Percentiles rank a stretch among this genome's conserved stretches.
Conservation (phyloP, 2,329 filamentous ascomycete genomes). For the Colletotrichum lini region DNA sequence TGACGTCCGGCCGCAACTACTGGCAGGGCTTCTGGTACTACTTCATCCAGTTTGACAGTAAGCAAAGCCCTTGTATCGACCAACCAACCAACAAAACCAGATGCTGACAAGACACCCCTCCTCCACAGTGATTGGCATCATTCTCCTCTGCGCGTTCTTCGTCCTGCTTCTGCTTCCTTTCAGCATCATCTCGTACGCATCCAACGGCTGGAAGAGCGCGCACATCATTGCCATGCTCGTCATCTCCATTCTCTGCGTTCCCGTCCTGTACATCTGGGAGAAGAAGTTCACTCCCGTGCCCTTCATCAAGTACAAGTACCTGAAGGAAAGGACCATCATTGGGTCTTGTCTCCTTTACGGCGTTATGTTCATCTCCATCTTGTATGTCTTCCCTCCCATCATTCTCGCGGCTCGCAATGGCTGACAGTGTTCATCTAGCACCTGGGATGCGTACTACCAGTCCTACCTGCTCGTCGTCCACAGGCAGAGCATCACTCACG, state of each 20-base stretch:
- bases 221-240: slow-evolving; percentile 64
- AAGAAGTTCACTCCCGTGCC: slow-evolving; percentile 65
- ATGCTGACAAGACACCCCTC: neutral
- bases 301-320: slow-evolving; percentile 64
- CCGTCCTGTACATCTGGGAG: slow-evolving; percentile 64
- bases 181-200: slow-evolving; percentile 61
- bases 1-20: slow-evolving; percentile 30
- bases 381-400: slow-evolving; percentile 24
- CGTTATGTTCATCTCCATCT: slow-evolving; percentile 49
- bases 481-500: slow-evolving; percentile 47
- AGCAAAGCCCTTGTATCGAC: neutral
- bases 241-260: slow-evolving; percentile 66
- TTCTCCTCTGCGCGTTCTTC: slow-evolving; percentile 64
- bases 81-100: neutral
- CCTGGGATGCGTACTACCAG: slow-evolving; percentile 58
- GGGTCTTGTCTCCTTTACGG: slow-evolving; percentile 47
- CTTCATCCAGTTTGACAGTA: slow-evolving; percentile 42
- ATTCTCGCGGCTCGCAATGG: neutral
- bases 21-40: slow-evolving; percentile 39
- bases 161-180: slow-evolving; percentile 71
- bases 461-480: slow-evolving; percentile 59
- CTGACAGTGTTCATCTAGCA: slow-evolving; percentile 40
- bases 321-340: slow-evolving; percentile 55
- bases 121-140: slow-evolving; percentile 58
- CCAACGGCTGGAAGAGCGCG: slow-evolving; percentile 58